phyloP scores from a whole-genome alignment of 306 rosid species.

The Albizia julibrissin region DNA sequence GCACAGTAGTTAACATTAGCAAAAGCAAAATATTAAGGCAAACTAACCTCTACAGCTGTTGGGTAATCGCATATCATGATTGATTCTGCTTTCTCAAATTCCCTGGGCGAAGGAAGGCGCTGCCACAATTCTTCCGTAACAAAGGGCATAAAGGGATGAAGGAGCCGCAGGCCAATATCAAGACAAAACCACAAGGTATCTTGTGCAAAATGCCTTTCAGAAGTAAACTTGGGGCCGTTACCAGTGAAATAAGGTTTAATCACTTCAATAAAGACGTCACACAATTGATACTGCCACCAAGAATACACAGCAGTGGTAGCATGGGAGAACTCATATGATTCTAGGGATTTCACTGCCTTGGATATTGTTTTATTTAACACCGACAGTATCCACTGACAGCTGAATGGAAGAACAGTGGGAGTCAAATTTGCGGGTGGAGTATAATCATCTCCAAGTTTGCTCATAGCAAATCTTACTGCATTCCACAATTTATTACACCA shows the following conservation, averaged over 20 bases:
- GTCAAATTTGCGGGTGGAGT: conserved; percentile 54
- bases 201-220: conserved; percentile 70
- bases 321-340: conserved; percentile 70
- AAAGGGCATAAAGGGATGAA: conserved; percentile 97
- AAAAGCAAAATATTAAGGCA: not conserved
- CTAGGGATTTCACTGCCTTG: conserved; percentile 59
- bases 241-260: conserved; percentile 88
- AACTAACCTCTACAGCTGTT: conserved; percentile 69
- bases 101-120: conserved; percentile 83
- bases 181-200: conserved; percentile 92
- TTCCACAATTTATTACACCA: conserved; percentile 99
- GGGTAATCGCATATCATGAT: conserved; percentile 87
- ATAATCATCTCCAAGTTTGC: conserved; percentile 89
- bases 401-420: conserved; percentile 73
- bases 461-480: conserved; percentile 88
- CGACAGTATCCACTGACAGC: conserved; percentile 92
- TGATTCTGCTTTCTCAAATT: conserved; percentile 57
- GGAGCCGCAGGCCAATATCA: conserved; percentile 88
- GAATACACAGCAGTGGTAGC: conserved; percentile 81
- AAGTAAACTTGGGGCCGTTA: conserved; percentile 52
- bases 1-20: not conserved
- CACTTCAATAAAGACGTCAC: conserved; percentile 94
- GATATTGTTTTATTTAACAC: conserved; percentile 76
- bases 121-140: conserved; percentile 98
- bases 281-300: conserved; percentile 97